Base-by-base conservation (phyloP, 1,284 basidiomycete species). In the Austroboletus rostrupii region DNA sequence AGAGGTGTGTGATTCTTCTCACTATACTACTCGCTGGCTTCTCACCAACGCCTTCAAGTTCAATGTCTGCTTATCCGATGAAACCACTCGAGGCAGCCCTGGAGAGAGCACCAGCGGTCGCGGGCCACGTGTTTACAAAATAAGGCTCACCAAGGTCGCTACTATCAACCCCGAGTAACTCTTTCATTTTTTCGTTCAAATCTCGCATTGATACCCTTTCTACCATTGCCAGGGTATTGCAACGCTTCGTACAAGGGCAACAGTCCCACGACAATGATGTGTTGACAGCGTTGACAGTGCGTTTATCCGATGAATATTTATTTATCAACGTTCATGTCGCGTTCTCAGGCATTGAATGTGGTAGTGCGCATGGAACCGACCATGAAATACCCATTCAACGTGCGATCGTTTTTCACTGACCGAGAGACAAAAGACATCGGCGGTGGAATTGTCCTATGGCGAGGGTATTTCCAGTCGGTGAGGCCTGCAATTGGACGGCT, bases 401-500 rank as follows among this genome's bases (percentile, higher is more conserved):
- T 82, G 11, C 76, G 85, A 2, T 87, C 85, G 0, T 90, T 90
- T 69, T 90, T 89, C 64, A 87, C 85, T 0, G 67, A 79, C 50
- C 66, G 69, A 3, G 87, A 86, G 57, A 80, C 74, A 12, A 78
- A 77, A 58, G 74, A 80, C 52, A 85, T 90, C 10, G 86, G 87
- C 3, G 57, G 67, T 3, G 87, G 87, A 1, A 72, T 90, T 19
- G 73, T 81, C 40, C 70, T 89, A 3, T 87, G 86, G 83, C 74
- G 86, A 16, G 86, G 86, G 1, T 86, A 86, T 55, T 88, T 89
- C 66, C 85, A 87, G 61, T 87, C 84, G 0, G 78, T 88, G 23
- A 75, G 87, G 13, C 87, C 87, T 10, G 84, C 78, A 0, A 75
- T 81, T 19, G 78, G 79, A 2, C 73, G 72, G 16, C 80, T 89